Percentiles rank a stretch among this genome's conserved stretches.
Evolutionary conservation across 768 basidiomycete species (phyloP).

Genomic region (Ramaria sp.): DNA sequence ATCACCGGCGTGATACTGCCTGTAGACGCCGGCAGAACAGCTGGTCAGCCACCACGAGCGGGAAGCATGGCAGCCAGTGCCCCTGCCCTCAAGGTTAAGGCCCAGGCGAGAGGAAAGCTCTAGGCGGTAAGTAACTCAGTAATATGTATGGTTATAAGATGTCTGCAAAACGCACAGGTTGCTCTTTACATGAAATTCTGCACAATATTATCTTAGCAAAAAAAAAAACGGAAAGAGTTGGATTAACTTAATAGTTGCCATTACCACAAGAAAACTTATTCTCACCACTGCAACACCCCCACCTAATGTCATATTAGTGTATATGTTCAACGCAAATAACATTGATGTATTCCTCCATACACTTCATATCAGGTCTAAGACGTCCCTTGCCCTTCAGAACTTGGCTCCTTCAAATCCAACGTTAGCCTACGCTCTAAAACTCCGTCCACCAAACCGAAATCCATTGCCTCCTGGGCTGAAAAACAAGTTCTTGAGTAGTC

Average conservation of each 20-base stretch:
- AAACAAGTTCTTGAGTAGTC: neutral
- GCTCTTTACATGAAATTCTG: neutral
- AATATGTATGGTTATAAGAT: neutral
- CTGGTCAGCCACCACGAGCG: neutral
- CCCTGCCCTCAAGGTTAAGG: neutral
- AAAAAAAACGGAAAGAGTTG: no score
- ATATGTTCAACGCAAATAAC: no score
- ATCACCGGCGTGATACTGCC: constrained; percentile 3
- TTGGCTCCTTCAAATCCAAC: neutral
- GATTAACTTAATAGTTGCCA: no score
- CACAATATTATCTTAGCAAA: no score
- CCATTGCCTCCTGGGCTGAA: constrained; percentile 73
- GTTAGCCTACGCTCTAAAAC: constrained; percentile 46
- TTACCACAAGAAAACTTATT: no score
- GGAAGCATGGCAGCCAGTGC: neutral
- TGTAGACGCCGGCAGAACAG: constrained; percentile 5
- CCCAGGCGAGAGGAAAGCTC: neutral
- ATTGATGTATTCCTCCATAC: neutral
- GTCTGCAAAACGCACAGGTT: neutral
- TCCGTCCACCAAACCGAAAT: constrained; percentile 89
- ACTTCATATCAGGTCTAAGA: neutral
- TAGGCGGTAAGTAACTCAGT: neutral
- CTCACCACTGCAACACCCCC: no score
- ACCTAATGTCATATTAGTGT: no score
- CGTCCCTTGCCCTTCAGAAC: neutral